Evolutionary conservation across 2,329 filamentous ascomycete genomes (phyloP), one percentile per base, ranked within the genome.

Genomic region (Phaeosphaeriaceae sp.): DNA sequence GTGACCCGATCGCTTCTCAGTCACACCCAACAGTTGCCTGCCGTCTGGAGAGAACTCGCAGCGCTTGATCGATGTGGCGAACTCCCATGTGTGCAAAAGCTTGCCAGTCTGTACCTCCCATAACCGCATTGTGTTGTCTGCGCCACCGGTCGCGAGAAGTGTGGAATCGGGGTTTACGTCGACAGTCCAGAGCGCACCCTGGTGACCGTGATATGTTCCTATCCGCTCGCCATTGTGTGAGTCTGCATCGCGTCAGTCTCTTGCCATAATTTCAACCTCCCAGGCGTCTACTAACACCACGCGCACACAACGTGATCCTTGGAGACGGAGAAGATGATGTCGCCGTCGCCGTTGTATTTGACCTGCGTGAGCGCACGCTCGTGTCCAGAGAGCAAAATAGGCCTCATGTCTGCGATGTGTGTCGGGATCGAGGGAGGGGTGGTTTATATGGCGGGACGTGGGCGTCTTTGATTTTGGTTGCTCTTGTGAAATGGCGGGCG

Each of bases 161-260:
- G 91, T 92, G 66, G 91, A 92, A 74, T 93, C 93, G 67, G 94
- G 94, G 83, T 97, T 92, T 76, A 97, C 91, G 78, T 99, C 95
- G 81, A 99, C 91, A 64, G 95, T 97, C 95, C 95, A 99, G 84
- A 99, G 91, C 73, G 95, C 94, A 82, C 95, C 95, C 81, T 96
- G 91, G 83, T 99, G 95, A 80, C 95, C 95, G 78, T 92, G 90
- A 84, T 98, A 99, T 72, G 94, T 77, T 75, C 95, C 95, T 74
- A 98, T 87, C 75, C 95, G 91, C 86, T 99, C 95, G 83, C 95
- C 95, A 81, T 99, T 99, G 84, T 96, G 93, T 67, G 93, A 91
- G 83, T 89, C 74, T 77, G 59, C 54, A 42, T 52, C 40, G 30
- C 58, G 65, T 75, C 63, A 76, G 72, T 60, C 53, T 61, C 46